These are phyloP conservation scores for Lactarius deliciosus DNA, from an alignment of 768 basidiomycete species.

Conservation along the genomic window DNA sequence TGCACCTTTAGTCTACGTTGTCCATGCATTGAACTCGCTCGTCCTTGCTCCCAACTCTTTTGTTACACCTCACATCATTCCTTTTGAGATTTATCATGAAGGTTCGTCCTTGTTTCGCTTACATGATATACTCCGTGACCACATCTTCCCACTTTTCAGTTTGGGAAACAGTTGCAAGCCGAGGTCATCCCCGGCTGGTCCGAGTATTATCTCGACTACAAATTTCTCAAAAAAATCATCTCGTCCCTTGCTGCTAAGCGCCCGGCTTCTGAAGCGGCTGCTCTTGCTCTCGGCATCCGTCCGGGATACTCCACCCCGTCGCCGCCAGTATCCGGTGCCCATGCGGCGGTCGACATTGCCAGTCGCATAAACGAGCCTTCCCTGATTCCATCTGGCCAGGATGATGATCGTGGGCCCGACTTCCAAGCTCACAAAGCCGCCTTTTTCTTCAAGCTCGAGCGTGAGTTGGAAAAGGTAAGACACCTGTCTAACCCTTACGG, in stretches of 20 bases:
- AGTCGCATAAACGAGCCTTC: constrained; percentile 48
- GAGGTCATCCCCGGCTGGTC: constrained; percentile 99
- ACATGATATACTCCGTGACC: constrained; percentile 9
- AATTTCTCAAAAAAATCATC: constrained; percentile 97
- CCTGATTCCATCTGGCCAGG: constrained; percentile 62
- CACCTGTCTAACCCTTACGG: not conserved
- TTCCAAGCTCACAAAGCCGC: constrained; percentile 95
- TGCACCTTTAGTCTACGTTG: constrained; percentile 1
- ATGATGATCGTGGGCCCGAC: constrained; percentile 74
- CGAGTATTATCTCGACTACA: constrained; percentile 94
- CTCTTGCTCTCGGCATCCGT: constrained; percentile 78
- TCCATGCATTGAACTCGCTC: constrained; percentile 6
- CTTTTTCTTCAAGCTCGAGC: constrained; percentile 98
- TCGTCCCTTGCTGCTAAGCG: constrained; percentile 89
- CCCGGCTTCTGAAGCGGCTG: constrained; percentile 86
- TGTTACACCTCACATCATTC: constrained; percentile 7
- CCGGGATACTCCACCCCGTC: constrained; percentile 53
- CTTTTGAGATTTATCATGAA: constrained; percentile 34
- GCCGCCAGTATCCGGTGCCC: constrained; percentile 34
- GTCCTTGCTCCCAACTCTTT: constrained; percentile 8
- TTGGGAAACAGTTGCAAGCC: constrained; percentile 95
- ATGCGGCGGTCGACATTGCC: constrained; percentile 32
- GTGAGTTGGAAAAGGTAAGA: constrained; percentile 91
- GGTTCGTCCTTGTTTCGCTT: constrained; percentile 28
- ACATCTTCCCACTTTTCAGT: constrained; percentile 49